These are phyloP conservation scores for Rubroboletus pulcherrimus DNA, from an alignment of 768 basidiomycete species.

Conservation along the genomic window DNA sequence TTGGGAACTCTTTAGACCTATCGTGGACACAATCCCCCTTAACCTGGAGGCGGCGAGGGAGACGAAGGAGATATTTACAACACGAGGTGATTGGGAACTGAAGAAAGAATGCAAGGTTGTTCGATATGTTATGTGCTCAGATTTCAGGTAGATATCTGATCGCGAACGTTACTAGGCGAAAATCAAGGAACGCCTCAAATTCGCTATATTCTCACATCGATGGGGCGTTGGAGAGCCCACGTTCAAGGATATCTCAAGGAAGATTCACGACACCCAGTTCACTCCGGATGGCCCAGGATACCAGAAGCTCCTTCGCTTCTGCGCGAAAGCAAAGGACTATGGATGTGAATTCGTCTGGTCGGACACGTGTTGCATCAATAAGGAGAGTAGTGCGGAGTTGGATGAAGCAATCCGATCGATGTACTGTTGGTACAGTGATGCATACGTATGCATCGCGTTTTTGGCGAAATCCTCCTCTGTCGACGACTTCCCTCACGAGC, in stretches of 20 bases:
- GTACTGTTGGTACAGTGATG: not conserved
- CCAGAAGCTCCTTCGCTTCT: not conserved
- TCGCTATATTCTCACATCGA: too few relatives aligned
- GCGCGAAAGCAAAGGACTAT: not conserved
- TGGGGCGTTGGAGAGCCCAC: too few relatives aligned
- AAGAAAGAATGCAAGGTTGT: not conserved
- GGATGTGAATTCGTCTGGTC: not conserved
- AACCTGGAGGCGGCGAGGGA: not conserved
- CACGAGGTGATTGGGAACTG: not conserved
- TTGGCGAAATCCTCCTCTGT: not conserved
- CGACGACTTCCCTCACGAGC: not conserved
- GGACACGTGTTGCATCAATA: too few relatives aligned
- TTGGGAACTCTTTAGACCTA: not conserved
- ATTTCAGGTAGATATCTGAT: not conserved
- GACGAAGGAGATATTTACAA: not conserved
- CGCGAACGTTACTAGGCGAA: too few relatives aligned
- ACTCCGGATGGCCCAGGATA: not conserved
- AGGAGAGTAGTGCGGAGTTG: too few relatives aligned
- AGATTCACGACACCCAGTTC: too few relatives aligned
- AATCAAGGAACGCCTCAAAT: too few relatives aligned
- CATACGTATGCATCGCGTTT: not conserved
- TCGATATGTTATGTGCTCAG: not conserved
- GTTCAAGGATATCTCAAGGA: too few relatives aligned
- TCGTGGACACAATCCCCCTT: not conserved
- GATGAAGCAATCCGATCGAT: too few relatives aligned